phyloP scores from a whole-genome alignment of 768 basidiomycete genomes.

The Nidularia sp. region DNA sequence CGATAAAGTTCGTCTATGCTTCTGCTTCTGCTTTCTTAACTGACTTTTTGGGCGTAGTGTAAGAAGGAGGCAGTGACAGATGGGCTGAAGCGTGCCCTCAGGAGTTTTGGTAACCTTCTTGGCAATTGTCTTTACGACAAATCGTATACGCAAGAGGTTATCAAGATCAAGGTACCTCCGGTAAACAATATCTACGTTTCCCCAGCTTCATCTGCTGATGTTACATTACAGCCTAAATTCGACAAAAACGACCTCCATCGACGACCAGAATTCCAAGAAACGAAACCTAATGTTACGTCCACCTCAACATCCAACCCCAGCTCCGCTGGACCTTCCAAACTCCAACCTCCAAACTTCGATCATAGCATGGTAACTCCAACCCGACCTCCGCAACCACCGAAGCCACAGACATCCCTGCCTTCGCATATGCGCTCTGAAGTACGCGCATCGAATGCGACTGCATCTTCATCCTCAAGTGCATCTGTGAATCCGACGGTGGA shows the following conservation, averaged over 20 bases:
- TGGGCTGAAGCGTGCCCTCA: conserved; percentile 83
- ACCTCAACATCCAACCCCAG: conserved; percentile 3
- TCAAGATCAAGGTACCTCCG: conserved; percentile 80
- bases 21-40: not conserved
- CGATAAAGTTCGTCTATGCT: conserved; percentile 70
- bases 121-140: conserved; percentile 99
- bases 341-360: no score
- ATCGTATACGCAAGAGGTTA: conserved; percentile 75
- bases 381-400: conserved; percentile 10
- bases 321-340: conserved; percentile 5
- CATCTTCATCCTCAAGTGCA: not conserved
- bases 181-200: conserved; percentile 41
- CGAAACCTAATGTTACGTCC: conserved; percentile 22
- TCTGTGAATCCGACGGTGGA: not conserved
- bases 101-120: conserved; percentile 90
- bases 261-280: conserved; percentile 63
- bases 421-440: conserved; percentile 30
- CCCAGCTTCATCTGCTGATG: conserved; percentile 1
- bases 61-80: conserved; percentile 99
- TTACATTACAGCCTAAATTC: conserved; percentile 55
- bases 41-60: conserved; percentile 48
- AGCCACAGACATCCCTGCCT: conserved; percentile 30
- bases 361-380: conserved; percentile 9
- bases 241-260: conserved; percentile 66
- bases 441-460: conserved; percentile 8